Base-by-base conservation (phyloP, 2,329 filamentous ascomycete species). In the Paradendryphiella salina region DNA sequence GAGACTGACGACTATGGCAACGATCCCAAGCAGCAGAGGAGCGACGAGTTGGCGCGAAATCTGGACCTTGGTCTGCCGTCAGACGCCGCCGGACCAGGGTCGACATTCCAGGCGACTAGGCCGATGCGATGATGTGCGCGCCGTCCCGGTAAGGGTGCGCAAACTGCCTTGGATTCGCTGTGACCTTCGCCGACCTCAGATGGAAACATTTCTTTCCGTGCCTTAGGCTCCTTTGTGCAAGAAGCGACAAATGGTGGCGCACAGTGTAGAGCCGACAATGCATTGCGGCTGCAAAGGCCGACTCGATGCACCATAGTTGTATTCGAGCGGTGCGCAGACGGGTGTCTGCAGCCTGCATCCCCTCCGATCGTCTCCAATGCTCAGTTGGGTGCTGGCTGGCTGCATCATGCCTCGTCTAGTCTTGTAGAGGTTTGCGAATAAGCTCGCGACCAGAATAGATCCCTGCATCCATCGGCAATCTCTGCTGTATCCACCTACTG, bases 381-480 rank as follows among this genome's bases (percentile, higher is more conserved):
- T 36, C 41, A 20, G 38, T 40, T 39, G 18, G 41, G 50, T 52
- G 50, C 46, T 60, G 52, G 53, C 51, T 35, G 46, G 46, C 47
- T 59, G 45, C 43, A 49, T 50, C 7, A 29, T 1, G 18, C n/a
- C 39, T 56, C 59, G 62, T 54, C 50, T 59, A 60, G 50, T 63
- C 54, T 64, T 63, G 60, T 55, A 54, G 46, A 43, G 20, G 20
- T 39, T 31, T 49, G 45, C 39, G 40, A 44, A 34, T 47, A 48
- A 52, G 40, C 46, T 52, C 45, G 33, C 14, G 17, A 34, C 49
- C 37, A 41, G 34, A 43, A 33, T 37, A 52, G 49, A 52, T 35
- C 50, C 50, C 39, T 52, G 49, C 28, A 26, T n/a, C 9, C 44
- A 38, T 52, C 48, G 43, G 42, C 42, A 51, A 42, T 51, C 43